A percentile compares a stretch with the other conserved stretches of the same genome.
Conservation (phyloP, 352 stramenopile genomes). For the Pythium sukuiense region DNA sequence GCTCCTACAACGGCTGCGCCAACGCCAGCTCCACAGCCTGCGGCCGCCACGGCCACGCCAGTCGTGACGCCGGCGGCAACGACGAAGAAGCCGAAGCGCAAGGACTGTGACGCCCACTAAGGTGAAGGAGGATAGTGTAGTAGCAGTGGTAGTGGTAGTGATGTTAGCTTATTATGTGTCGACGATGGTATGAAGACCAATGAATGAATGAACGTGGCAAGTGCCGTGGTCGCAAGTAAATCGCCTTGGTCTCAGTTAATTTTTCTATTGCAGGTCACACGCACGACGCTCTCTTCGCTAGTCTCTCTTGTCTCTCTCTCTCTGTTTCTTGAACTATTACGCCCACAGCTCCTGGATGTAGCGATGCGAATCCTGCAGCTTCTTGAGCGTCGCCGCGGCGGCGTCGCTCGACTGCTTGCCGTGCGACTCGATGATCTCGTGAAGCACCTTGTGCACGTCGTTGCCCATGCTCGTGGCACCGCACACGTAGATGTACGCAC, state of each 20-base stretch:
- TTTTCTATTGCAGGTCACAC: background rate
- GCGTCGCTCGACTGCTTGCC: conserved; percentile 50
- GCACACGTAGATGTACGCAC: conserved; percentile 97
- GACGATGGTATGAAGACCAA: background rate
- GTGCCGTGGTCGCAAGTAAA: background rate
- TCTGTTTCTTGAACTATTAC: conserved; percentile 16
- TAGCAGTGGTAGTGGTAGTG: background rate
- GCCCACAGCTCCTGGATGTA: conserved; percentile 97
- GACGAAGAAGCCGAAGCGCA: conserved; percentile 20
- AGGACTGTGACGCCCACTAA: conserved; percentile 22
- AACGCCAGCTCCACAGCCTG: background rate
- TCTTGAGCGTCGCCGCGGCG: conserved; percentile 86
- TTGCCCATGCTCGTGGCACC: conserved; percentile 96
- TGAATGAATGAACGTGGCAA: conserved; percentile 9
- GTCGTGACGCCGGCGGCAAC: conserved; percentile 11
- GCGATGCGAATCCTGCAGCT: conserved; percentile 83
- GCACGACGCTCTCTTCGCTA: background rate
- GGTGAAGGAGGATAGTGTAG: background rate
- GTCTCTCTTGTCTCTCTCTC: conserved; percentile 3
- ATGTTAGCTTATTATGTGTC: conserved; percentile 4
- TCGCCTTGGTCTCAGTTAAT: background rate
- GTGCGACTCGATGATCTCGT: conserved; percentile 76
- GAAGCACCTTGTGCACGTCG: conserved; percentile 94
- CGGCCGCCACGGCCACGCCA: conserved; percentile 3
- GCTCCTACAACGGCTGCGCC: background rate